Evolutionary conservation across 257 asterid species (phyloP), one percentile per base, ranked within the genome.

Genomic region (Lycium ferocissimum): DNA sequence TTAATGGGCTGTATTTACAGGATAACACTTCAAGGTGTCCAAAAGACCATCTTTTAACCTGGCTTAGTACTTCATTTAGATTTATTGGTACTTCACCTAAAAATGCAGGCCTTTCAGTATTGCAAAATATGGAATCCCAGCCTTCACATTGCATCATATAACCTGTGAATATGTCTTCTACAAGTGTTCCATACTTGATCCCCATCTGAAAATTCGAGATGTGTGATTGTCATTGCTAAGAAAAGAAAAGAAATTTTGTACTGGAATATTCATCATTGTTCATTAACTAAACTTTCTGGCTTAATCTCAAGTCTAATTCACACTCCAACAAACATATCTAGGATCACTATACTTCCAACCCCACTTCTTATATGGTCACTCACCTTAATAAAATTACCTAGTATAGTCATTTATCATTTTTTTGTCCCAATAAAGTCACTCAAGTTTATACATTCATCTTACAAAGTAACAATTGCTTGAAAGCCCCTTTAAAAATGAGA

Each of bases 91-190:
- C 86, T 33, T 81, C 85, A 9, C 90, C 89, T 33, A 87, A 63
- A 56, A 87, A 89, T 43, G 91, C 88, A 1, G 91, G 87, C 49
- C 85, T 85, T 11, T 47, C 17, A 4, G 90, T 88, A 71, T 84
- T 67, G 17, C 83, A 67, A 49, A 65, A 87, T 8, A 89, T 87
- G 5, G 90, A 85, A 37, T 49, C 49, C 89, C 89, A 87, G 11
- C 91, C 91, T 69, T 79, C 84, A 22, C 89, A 87, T 0, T 86
- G 87, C 43, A 89, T 69, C 33, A 47, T 79, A 65, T 83, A 84
- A 26, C 91, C 90, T 0, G 91, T 87, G 38, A 83, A 89, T 80
- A 80, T 81, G 82, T 89, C 91, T 83, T 89, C 91, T 38, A 84
- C 86, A 59, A 87, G 84, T 1, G 90, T 85, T 6, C 85, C 83